Evolutionary conservation across 2,329 filamentous ascomycete species (phyloP), one percentile per base, ranked within the genome.

Genomic region (Ceratocystis smalleyi): DNA sequence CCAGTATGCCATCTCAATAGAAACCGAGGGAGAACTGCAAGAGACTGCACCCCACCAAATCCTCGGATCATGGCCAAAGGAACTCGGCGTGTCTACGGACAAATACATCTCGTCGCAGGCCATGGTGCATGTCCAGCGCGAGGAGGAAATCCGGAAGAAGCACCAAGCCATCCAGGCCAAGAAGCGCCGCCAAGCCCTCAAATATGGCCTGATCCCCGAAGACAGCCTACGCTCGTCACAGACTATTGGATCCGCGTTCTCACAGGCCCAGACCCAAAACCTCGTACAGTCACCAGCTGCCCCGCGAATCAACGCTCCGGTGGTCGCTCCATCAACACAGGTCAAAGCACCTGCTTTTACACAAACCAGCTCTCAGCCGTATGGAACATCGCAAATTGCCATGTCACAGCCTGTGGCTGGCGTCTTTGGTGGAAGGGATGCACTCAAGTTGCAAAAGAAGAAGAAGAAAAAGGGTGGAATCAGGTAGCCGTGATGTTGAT

Each of bases 401-500:
- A 78, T 78, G 74, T 79, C 77, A 62, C 78, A 79, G 68, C 75
- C 76, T 8, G 69, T 76, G 15, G 66, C 73, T n/a, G 79, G 79
- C 1, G 68, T 71, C 3, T 79, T 79, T 74, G 79, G 78, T 30
- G 74, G 74, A 67, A 72, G 78, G 27, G 43, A 45, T 2, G 15
- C 22, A 19, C 17, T 63, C 10, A 63, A 63, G 51, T 27, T 55
- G 61, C 74, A 73, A 66, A 73, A 71, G 67, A 74, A 71, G 63
- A 78, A 78, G 71, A 79, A 77, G 71, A 75, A 73, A 69, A 75
- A 72, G 69, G 74, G 72, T 8, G 76, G 76, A 0, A 78, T 78
- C 64, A 73, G 73, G 68, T 75, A 63, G 49, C 24, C 19, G n/a
- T 40, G 6, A 40, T 24, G 45, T 19, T 17, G 19, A 40, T 40